Percentiles rank a stretch among this genome's conserved stretches.
phyloP scores from a whole-genome alignment of 352 stramenopile genomes.

The Pythium biforme region DNA sequence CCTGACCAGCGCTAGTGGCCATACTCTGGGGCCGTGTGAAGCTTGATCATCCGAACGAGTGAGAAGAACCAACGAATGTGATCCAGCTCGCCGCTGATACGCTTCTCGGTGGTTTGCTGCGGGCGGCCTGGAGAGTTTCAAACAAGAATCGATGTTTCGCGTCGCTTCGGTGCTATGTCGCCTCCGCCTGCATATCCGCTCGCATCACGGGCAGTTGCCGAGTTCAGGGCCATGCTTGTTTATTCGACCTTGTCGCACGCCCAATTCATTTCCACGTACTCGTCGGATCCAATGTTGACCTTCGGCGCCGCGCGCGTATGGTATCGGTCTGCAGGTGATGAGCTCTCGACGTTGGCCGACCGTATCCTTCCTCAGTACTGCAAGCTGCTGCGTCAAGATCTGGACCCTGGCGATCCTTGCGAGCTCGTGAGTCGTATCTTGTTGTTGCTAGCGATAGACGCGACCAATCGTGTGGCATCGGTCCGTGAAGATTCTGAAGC shows the following conservation, averaged over 20 bases:
- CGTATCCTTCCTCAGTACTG: constrained; percentile 6
- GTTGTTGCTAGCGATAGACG: constrained; percentile 18
- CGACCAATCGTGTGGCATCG: neutral
- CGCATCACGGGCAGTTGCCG: constrained; percentile 21
- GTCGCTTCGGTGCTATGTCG: constrained; percentile 32
- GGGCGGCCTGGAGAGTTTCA: neutral
- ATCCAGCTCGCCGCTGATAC: constrained; percentile 7
- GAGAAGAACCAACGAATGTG: neutral
- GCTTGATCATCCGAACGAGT: neutral
- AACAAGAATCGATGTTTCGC: constrained; percentile 15
- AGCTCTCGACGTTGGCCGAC: neutral
- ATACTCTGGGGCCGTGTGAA: constrained; percentile 7
- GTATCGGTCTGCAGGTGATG: neutral
- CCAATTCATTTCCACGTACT: constrained; percentile 20
- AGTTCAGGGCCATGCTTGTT: constrained; percentile 31
- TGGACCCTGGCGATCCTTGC: neutral
- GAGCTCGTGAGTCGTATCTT: constrained; percentile 10
- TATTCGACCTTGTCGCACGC: constrained; percentile 20
- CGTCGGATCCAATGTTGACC: constrained; percentile 30
- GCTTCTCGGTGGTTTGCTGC: constrained; percentile 1
- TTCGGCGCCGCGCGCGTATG: constrained; percentile 32
- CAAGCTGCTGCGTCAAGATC: constrained; percentile 1
- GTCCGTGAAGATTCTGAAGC: neutral
- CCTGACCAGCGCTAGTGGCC: neutral
- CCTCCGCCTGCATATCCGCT: constrained; percentile 27